These are phyloP conservation scores for Xylaria sp. DNA, from an alignment of 2,329 filamentous ascomycete genomes.

Conservation along the genomic window DNA sequence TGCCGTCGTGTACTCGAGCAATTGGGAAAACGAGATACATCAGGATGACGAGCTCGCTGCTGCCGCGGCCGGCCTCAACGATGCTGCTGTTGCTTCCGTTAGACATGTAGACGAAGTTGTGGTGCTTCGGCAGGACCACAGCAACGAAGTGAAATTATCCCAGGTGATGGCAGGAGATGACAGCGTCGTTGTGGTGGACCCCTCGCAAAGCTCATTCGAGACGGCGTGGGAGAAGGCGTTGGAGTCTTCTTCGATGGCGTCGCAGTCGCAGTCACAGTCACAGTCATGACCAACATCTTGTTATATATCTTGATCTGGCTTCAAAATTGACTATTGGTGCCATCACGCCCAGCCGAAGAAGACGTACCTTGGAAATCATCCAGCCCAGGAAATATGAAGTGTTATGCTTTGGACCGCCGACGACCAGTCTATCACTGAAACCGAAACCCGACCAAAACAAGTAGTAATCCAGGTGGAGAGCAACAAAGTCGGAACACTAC, in stretches of 20 bases:
- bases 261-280: slow-evolving; percentile 10
- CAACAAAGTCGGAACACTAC: background rate
- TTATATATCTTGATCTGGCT: background rate
- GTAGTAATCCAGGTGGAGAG: background rate
- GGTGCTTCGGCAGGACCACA: slow-evolving; percentile 34
- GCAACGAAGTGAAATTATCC: slow-evolving; percentile 12
- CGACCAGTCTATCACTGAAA: background rate
- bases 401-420: background rate
- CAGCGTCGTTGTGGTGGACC: slow-evolving; percentile 59
- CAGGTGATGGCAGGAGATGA: slow-evolving; percentile 28
- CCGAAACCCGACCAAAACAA: background rate
- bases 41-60: slow-evolving; percentile 53
- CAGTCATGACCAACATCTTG: slow-evolving; percentile 6
- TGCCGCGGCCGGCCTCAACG: slow-evolving; percentile 33
- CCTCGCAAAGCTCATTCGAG: slow-evolving; percentile 64
- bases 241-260: slow-evolving; percentile 41
- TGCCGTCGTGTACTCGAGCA: slow-evolving; percentile 87
- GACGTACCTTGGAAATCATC: background rate
- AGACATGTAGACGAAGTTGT: slow-evolving; percentile 17
- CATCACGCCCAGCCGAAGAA: background rate
- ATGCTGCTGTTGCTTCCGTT: slow-evolving; percentile 25
- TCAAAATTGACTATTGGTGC: background rate
- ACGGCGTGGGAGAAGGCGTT: slow-evolving; percentile 75
- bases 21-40: slow-evolving; percentile 75
- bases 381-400: background rate